Evolutionary conservation across 2,329 filamentous ascomycete species (phyloP), one percentile per base, ranked within the genome.

Genomic region (Sporothrix dimorphospora): DNA sequence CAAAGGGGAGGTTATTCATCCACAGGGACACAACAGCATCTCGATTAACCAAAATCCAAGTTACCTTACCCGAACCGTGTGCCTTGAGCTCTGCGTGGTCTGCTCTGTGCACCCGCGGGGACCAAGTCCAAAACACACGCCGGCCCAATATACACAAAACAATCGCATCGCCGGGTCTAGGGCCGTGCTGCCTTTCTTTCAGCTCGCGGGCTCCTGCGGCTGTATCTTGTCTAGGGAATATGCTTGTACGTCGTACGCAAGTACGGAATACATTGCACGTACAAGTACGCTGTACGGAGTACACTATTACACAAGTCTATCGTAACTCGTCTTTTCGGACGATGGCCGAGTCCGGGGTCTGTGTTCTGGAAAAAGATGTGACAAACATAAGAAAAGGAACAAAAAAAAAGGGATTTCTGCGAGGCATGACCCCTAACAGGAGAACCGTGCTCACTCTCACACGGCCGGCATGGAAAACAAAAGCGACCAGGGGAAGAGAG

Each of bases 351-450:
- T n/a, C 67, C 12, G 42, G 42, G 40, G 30, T 47, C 38, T 21
- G 53, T 61, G 70, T 78, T 78, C 77, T 78, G 75, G 76, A 79
- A 79, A 72, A 75, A 77, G 72, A 73, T 75, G 77, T 74, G 74
- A 78, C 76, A 57, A 65, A 21, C 27, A n/a, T n/a, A 19, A 42
- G 24, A 30, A 40, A 63, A 7, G n/a, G n/a, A 24, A 40, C 16
- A 24, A 45, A 34, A 34, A 12, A 49, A 63, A 63, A 70, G 68
- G 27, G 27, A 70, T 24, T 14, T 40, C 24, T 42, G 59, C 45
- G 40, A 66, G 42, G 24, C 14, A 47, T 66, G 24, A 34, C 40
- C 63, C 34, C 38, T 42, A 19, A 40, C 19, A 40, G 24, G 45
- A 51, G 55, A 42, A 24, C 68, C 68, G 68, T 70, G 68, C 68